These are phyloP conservation scores for Clonostachys rosea DNA, from an alignment of 2,329 filamentous ascomycete genomes.

Conservation along the genomic window DNA sequence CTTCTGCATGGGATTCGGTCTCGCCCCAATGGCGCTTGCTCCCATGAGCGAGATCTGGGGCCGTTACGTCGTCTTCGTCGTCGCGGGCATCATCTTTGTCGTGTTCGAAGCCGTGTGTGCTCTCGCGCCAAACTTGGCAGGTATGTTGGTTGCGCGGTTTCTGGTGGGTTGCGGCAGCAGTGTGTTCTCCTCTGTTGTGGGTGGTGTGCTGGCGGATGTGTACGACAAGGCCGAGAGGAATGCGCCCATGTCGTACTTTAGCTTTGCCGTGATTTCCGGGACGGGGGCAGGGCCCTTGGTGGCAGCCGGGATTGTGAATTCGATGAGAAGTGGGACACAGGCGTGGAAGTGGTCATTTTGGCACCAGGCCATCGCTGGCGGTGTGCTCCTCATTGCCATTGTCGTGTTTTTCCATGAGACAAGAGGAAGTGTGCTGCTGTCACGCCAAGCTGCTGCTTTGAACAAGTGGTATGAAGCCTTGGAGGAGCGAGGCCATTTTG, in stretches of 20 bases:
- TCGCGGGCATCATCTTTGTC: conserved; percentile 68
- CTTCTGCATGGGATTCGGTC: conserved; percentile 76
- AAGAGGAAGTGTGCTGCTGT: conserved; percentile 73
- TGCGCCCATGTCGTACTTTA: conserved; percentile 85
- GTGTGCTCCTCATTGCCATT: conserved; percentile 54
- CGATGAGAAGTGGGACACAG: conserved; percentile 31
- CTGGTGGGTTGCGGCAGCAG: conserved; percentile 73
- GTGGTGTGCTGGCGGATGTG: conserved; percentile 86
- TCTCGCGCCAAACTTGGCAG: conserved; percentile 62
- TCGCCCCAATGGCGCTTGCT: conserved; percentile 83
- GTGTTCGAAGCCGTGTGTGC: conserved; percentile 69
- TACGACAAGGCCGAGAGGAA: conserved; percentile 77
- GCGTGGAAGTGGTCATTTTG: conserved; percentile 87
- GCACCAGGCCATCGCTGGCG: conserved; percentile 70
- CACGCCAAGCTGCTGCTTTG: conserved; percentile 65
- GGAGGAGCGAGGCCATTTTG: conserved; percentile 58
- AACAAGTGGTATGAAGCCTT: conserved; percentile 77
- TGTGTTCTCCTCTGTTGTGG: conserved; percentile 82
- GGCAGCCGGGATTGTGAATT: conserved; percentile 61
- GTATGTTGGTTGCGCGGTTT: conserved; percentile 73
- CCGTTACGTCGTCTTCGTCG: conserved; percentile 75
- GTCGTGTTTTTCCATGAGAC: conserved; percentile 76
- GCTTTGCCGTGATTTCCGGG: conserved; percentile 71
- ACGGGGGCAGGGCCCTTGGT: conserved; percentile 76
- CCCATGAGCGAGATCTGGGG: conserved; percentile 88